phyloP scores from a whole-genome alignment of 768 basidiomycete genomes.

The Cystobasidium tubakii region DNA sequence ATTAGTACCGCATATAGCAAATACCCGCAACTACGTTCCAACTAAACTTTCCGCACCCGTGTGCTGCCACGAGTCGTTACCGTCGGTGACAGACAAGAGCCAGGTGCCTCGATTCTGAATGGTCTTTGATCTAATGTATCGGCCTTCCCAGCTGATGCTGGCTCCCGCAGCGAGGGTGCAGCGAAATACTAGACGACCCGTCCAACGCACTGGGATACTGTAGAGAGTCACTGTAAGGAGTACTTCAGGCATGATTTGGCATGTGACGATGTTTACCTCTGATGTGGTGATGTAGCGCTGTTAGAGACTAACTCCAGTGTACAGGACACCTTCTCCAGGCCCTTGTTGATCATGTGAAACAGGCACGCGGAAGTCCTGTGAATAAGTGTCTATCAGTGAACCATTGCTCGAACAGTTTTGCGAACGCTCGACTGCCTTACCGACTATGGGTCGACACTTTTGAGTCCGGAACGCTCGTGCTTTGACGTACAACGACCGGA shows the following conservation, averaged over 20 bases:
- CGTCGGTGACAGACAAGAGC: conserved; percentile 28
- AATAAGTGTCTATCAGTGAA: no score
- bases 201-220: conserved; percentile 55
- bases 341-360: background rate
- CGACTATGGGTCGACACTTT: conserved; percentile 50
- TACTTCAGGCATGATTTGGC: no score
- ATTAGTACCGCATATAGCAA: background rate
- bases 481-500: conserved; percentile 2
- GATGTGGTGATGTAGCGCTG: background rate
- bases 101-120: background rate
- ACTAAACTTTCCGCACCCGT: background rate
- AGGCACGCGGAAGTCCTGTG: background rate
- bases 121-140: background rate
- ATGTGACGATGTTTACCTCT: no score
- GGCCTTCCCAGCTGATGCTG: background rate
- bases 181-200: conserved; percentile 60
- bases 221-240: conserved; percentile 67
- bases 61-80: background rate
- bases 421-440: no score
- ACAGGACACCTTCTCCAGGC: background rate
- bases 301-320: background rate
- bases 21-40: background rate
- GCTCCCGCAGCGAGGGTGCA: conserved; percentile 57
- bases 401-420: no score
- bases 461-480: background rate